A percentile compares a stretch with the other conserved stretches of the same genome.
Evolutionary conservation across 805 yeast species (phyloP).

Genomic region (Metschnikowia hibisci): DNA sequence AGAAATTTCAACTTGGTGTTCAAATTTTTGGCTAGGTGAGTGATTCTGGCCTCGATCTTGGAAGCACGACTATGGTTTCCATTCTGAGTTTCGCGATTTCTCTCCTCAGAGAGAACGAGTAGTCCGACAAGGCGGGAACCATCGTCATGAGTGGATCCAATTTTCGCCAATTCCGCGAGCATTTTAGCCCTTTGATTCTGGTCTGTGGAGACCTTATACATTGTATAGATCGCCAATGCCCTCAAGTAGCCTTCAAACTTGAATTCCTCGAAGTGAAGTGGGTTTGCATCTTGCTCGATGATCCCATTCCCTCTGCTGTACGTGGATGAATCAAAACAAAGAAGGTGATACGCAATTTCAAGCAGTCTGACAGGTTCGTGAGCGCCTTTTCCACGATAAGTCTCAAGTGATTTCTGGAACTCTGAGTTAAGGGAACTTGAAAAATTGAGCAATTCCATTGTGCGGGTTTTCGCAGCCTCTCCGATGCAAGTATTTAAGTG

Average conservation of each 20-base stretch:
- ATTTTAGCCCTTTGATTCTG: conserved; percentile 3
- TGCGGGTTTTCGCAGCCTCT: neutral
- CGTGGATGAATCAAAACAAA: neutral
- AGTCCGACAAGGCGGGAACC: conserved; percentile 4
- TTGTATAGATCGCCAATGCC: conserved; percentile 6
- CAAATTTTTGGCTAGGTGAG: conserved; percentile 1
- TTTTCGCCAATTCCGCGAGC: conserved; percentile 2
- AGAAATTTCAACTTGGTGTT: neutral
- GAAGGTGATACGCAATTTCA: neutral
- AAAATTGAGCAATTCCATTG: neutral
- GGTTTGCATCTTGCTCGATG: neutral
- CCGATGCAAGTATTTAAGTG: neutral
- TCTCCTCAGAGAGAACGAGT: conserved; percentile 6
- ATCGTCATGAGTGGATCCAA: conserved; percentile 3
- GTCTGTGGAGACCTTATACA: conserved; percentile 7
- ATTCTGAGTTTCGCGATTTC: neutral
- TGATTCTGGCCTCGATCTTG: conserved; percentile 5
- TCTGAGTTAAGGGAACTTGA: neutral
- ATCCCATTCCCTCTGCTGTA: neutral
- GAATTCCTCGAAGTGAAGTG: neutral
- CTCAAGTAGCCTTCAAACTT: conserved; percentile 1
- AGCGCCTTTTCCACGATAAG: neutral
- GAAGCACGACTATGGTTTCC: conserved; percentile 4
- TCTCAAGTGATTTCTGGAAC: neutral
- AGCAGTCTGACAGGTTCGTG: neutral